Evolutionary conservation across 495 filamentous ascomycete species (phyloP), one percentile per base, ranked within the genome.

Genomic region (Tuber indicum): DNA sequence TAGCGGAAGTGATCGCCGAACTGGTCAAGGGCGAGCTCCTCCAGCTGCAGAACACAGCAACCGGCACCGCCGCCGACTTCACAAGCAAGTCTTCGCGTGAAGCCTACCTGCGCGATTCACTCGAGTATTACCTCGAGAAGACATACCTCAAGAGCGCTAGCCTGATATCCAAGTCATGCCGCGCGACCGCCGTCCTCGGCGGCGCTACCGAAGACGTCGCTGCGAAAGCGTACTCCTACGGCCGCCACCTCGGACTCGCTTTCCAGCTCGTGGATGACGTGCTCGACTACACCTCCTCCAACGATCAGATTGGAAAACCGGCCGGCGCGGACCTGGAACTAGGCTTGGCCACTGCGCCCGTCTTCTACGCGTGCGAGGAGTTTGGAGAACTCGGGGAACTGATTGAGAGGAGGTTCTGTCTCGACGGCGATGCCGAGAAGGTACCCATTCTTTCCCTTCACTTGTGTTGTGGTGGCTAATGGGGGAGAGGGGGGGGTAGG

Each of bases 211-310:
- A 89, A 2, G 89, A 91, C 79, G 92, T 94, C 23, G 92, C 97
- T 3, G 93, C 98, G 79, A 91, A 96, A 2, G 93, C 96, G 0
- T 99, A 99, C 82, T 79, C 87, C 23, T 99, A 97, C 83, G 96
- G 96, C 46, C 92, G 91, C 85, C 97, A 98, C 80, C 85, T 99
- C 72, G 96, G 96, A 0, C 84, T 99, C 74, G 96, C 96, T 2
- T 99, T 99, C 86, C 96, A 99, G 87, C 87, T 99, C n/a, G 94
- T 99, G 17, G 96, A 99, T 81, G 96, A 99, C 84, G 92, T 99
- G 92, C 87, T 99, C 81, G 96, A 99, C 86, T 99, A 98, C 84
- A 98, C 96, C 0, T 88, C 94, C 70, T 92, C 87, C 42, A 93
- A 88, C 58, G 88, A 89, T 44, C 93, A 97, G 84, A 87, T 99